Evolutionary conservation across 805 yeast genomes (phyloP), one percentile per base, ranked within the genome.

Genomic region (Saccharomycopsis capsularis): DNA sequence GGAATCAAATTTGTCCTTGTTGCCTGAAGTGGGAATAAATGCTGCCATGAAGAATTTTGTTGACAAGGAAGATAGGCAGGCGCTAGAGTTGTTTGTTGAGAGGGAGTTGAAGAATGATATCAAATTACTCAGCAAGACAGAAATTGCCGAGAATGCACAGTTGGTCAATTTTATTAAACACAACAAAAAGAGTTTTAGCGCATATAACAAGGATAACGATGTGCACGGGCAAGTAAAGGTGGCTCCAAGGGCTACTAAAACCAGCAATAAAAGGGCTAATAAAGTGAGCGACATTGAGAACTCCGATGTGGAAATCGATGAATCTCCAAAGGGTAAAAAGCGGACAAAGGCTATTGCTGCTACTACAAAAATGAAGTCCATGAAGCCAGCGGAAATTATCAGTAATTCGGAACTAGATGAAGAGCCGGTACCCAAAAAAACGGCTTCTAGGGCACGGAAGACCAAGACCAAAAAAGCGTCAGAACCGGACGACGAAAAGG

Each of bases 51-150:
- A 76, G 46, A 74, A 73, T 48, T 84, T 79, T 60, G 81, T 93
- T 3, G 88, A 82, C 40, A 87, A 85, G 55, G 96, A 89, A 52
- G 96, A 90, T 61, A 85, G 82, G 59, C 67, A 70, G 32, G 79
- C 90, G 0, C 66, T 91, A 44, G 78, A 76, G 38, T 75, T 72
- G n/a, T 83, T 77, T 56, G 74, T 85, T 22, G 76, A 76, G 40
- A 61, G 64, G 23, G 87, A 83, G 56, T 66, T 81, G 40, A 67
- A 64, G 7, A 71, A 68, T 29, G 84, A 80, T 55, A 68, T 79
- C 16, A 67, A 73, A 15, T 59, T 77, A 52, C 60, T 83, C 38
- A 60, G 71, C 44, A 60, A 71, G 3, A 39, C 50, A 4, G 44
- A 53, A 11, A 41, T 50, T n/a, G 50, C 40, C n/a, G 50, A 47